Conservation (phyloP, 441 rosid genomes). For the Populus hybrid region DNA sequence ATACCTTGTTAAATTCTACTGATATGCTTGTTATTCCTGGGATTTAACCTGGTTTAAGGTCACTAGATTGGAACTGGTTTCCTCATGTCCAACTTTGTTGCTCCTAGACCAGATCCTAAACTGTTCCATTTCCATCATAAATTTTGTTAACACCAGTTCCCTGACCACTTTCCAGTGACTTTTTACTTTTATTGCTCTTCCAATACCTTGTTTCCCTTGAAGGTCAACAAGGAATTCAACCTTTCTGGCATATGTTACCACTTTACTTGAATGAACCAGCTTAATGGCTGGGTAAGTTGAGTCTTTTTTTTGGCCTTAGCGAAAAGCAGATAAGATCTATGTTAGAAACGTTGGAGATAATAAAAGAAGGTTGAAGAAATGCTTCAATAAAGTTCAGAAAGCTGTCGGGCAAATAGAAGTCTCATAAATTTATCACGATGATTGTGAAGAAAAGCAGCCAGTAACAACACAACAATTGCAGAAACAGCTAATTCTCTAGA, state of each 20-base stretch:
- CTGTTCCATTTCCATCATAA: background rate
- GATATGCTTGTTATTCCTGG: background rate
- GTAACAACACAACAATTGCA: background rate
- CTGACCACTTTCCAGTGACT: background rate
- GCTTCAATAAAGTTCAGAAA: background rate
- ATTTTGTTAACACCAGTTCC: background rate
- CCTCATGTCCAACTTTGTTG: background rate
- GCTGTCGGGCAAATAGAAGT: background rate
- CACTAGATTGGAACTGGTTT: background rate
- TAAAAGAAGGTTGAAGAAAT: background rate
- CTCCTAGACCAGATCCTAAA: background rate
- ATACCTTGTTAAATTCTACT: background rate
- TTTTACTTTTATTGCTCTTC: background rate
- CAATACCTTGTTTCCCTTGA: background rate
- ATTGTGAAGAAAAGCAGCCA: background rate
- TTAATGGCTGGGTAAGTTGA: background rate
- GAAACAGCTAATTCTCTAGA: background rate
- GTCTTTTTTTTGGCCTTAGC: background rate
- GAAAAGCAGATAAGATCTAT: background rate
- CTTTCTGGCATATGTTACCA: background rate
- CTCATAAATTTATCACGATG: background rate
- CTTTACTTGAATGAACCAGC: background rate
- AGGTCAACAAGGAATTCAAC: background rate
- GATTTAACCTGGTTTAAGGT: background rate
- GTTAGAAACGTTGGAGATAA: background rate